Percentiles rank a stretch among this genome's conserved stretches.
These are phyloP conservation scores for Ormosia semicastrata DNA, from an alignment of 306 rosid genomes.

Conservation along the genomic window DNA sequence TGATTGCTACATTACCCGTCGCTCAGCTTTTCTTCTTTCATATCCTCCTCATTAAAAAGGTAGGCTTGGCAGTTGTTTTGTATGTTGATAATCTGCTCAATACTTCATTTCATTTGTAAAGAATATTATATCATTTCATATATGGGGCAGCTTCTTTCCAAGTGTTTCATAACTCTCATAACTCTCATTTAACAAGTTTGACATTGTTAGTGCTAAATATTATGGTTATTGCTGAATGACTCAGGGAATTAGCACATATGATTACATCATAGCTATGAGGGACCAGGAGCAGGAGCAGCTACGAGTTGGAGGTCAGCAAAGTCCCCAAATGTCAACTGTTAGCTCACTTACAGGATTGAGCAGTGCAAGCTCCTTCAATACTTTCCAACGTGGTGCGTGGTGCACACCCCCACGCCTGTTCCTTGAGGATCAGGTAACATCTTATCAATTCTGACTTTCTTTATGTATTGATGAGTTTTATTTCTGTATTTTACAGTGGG, in stretches of 20 bases:
- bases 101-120: background rate
- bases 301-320: conserved; percentile 79
- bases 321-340: conserved; percentile 90
- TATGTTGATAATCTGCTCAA: background rate
- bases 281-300: conserved; percentile 83
- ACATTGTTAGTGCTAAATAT: background rate
- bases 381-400: conserved; percentile 81
- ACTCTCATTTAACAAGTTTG: background rate
- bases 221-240: background rate
- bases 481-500: background rate
- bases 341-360: conserved; percentile 90
- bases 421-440: conserved; percentile 81
- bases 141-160: background rate
- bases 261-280: conserved; percentile 84
- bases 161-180: background rate
- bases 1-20: conserved; percentile 82
- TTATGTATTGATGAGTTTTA: background rate
- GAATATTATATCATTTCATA: background rate
- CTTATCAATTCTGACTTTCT: background rate
- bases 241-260: conserved; percentile 89
- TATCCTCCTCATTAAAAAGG: conserved; percentile 85
- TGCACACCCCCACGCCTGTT: conserved; percentile 88
- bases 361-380: conserved; percentile 80
- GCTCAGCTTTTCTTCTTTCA: conserved; percentile 88
- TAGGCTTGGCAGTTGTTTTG: conserved; percentile 11